Conservation (phyloP, 2,329 filamentous ascomycete genomes). For the Lachnellula cervina region DNA sequence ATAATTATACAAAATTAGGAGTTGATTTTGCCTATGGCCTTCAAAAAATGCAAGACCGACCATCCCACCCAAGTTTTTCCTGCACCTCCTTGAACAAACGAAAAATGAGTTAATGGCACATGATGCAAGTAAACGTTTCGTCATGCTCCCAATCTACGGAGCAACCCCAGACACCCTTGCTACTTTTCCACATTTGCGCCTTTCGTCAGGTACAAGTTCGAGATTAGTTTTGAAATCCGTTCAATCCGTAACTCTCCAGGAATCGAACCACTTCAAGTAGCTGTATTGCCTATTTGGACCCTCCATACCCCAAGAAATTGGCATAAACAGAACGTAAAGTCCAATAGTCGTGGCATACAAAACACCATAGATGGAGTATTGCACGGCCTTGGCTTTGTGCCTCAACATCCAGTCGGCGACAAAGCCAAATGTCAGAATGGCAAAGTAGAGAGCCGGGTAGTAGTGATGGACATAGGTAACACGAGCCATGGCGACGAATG, state of each 20-base stretch:
- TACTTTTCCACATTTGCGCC: neutral
- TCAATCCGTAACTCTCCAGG: conserved; percentile 54
- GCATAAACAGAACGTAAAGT: conserved; percentile 85
- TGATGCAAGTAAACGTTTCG: conserved; percentile 7
- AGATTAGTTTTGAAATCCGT: neutral
- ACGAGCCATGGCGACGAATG: conserved; percentile 95
- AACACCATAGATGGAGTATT: conserved; percentile 64
- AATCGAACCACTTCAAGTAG: conserved; percentile 90
- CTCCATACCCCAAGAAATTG: conserved; percentile 94
- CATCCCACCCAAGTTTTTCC: conserved; percentile 2
- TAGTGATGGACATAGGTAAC: conserved; percentile 99
- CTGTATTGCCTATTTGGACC: conserved; percentile 77
- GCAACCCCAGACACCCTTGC: neutral
- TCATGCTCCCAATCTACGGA: neutral
- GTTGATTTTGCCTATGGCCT: conserved; percentile 18
- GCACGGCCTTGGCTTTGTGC: conserved; percentile 57
- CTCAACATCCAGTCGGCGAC: conserved; percentile 77
- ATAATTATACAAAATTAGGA: conserved; percentile 17
- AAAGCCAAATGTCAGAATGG: conserved; percentile 86
- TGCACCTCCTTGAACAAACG: conserved; percentile 13
- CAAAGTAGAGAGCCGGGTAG: conserved; percentile 97
- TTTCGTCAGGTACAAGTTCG: neutral
- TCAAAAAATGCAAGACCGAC: neutral
- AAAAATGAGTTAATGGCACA: conserved; percentile 10
- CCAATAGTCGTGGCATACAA: conserved; percentile 73